Percentiles rank a stretch among this genome's conserved stretches.
Evolutionary conservation across 2,329 filamentous ascomycete genomes (phyloP).

Genomic region (Raffaelea albimanens): DNA sequence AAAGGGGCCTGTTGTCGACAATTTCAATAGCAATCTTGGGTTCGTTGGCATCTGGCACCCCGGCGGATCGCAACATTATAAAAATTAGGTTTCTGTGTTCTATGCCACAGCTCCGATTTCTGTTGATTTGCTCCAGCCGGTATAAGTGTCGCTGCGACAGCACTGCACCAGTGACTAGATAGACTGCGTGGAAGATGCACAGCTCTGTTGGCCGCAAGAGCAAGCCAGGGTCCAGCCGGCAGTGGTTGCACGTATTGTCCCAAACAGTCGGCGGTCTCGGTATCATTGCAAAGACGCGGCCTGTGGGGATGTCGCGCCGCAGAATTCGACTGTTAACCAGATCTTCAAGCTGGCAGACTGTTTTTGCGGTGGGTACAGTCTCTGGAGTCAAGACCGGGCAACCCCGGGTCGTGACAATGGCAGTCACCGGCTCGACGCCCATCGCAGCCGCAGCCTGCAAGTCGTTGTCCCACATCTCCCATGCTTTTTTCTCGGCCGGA

Average conservation of each 20-base stretch:
- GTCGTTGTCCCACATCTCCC: too few relatives aligned
- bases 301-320: not conserved
- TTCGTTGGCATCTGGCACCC: too few relatives aligned
- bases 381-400: too few relatives aligned
- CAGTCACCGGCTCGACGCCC: too few relatives aligned
- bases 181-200: not conserved
- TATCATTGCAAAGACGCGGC: not conserved
- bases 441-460: too few relatives aligned
- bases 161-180: not conserved
- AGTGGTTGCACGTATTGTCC: not conserved
- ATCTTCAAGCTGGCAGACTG: not conserved
- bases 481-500: too few relatives aligned
- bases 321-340: not conserved
- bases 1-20: too few relatives aligned
- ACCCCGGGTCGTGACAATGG: too few relatives aligned
- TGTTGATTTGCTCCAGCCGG: not conserved
- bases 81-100: too few relatives aligned
- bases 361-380: too few relatives aligned
- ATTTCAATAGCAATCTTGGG: too few relatives aligned
- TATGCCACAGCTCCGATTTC: not conserved
- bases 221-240: not conserved
- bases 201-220: not conserved
- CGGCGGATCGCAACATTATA: too few relatives aligned
- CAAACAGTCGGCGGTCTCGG: not conserved
- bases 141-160: not conserved